Conservation (phyloP, 1,139 yeast genomes). For the Lodderomyces elongisporus region DNA sequence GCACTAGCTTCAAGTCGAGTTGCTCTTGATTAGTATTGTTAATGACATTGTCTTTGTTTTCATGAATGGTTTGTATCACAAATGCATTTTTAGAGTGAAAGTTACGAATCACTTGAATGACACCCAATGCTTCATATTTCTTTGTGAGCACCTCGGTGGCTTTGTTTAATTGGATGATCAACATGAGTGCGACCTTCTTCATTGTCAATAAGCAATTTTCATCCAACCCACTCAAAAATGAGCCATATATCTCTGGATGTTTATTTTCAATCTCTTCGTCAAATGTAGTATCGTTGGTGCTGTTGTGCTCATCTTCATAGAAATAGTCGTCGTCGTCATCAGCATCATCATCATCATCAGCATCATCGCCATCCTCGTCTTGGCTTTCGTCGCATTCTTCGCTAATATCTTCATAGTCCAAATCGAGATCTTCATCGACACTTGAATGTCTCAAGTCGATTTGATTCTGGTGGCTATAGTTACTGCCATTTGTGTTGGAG, state of each 20-base stretch:
- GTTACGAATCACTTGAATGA: slow-evolving; percentile 34
- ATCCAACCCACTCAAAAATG: slow-evolving; percentile 52
- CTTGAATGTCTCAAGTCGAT: slow-evolving; percentile 9
- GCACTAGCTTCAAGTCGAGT: slow-evolving; percentile 18
- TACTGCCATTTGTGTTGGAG: slow-evolving; percentile 10
- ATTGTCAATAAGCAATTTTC: slow-evolving; percentile 35
- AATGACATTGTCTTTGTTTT: slow-evolving; percentile 18
- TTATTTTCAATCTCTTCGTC: slow-evolving; percentile 25
- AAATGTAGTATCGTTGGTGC: slow-evolving; percentile 14
- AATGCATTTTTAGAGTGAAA: slow-evolving; percentile 25
- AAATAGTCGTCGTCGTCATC: too few species aligned
- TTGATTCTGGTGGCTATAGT: slow-evolving; percentile 9
- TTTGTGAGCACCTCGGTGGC: slow-evolving; percentile 53
- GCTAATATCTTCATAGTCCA: slow-evolving; percentile 11
- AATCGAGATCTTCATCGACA: slow-evolving; percentile 5
- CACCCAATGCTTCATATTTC: slow-evolving; percentile 53
- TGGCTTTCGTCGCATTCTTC: slow-evolving; percentile 7
- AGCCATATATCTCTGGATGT: slow-evolving; percentile 40
- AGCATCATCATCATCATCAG: too few species aligned
- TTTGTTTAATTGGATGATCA: slow-evolving; percentile 41
- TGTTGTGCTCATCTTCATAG: slow-evolving; percentile 12
- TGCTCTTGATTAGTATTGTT: not conserved
- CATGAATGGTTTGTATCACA: slow-evolving; percentile 23
- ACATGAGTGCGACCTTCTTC: slow-evolving; percentile 43
- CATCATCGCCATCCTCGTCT: too few species aligned